These are phyloP conservation scores for Fusarium sp. DNA, from an alignment of 2,329 filamentous ascomycete species.

Conservation along the genomic window DNA sequence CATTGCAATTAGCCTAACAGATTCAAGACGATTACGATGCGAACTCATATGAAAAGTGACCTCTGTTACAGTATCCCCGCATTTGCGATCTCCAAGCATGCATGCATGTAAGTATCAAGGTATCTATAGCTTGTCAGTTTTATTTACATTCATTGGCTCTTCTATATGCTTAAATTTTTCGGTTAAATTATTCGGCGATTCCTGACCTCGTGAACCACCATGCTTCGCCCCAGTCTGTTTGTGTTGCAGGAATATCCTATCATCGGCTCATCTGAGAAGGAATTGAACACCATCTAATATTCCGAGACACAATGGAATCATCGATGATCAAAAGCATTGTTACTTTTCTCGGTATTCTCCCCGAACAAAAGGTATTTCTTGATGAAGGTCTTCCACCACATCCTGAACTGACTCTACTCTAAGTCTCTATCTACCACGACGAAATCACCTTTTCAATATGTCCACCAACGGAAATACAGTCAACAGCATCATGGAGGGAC, in stretches of 20 bases:
- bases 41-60: neutral
- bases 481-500: conserved; percentile 4
- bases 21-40: neutral
- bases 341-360: neutral
- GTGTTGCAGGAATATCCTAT: neutral
- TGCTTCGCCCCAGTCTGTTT: neutral
- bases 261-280: neutral
- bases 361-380: conserved; percentile 12
- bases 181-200: conserved; percentile 18
- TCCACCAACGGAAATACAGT: neutral
- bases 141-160: neutral
- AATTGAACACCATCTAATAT: neutral
- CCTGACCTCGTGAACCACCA: neutral
- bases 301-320: neutral
- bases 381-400: neutral
- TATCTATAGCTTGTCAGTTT: neutral
- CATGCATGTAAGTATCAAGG: neutral
- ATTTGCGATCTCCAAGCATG: neutral
- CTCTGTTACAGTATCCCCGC: neutral
- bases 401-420: neutral
- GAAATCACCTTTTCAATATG: neutral
- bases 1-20: too few species aligned
- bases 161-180: neutral
- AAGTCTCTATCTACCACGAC: neutral
- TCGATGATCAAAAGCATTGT: too few species aligned